These are phyloP conservation scores for Solanum bulbocastanum DNA, from an alignment of 257 asterid species.

Conservation along the genomic window DNA sequence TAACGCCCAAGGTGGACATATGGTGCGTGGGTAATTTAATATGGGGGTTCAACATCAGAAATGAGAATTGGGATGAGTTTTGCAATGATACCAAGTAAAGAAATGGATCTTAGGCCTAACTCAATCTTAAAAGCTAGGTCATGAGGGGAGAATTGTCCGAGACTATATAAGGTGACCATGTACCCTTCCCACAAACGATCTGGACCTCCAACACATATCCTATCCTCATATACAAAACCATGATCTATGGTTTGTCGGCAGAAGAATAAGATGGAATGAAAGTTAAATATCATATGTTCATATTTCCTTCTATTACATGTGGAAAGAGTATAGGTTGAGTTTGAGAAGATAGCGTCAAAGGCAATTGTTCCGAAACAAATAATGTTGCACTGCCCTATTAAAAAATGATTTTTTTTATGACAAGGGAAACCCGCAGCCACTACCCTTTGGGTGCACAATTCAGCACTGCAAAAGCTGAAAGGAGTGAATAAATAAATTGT, in stretches of 20 bases:
- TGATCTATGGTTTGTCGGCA: neutral
- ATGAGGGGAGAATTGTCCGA: neutral
- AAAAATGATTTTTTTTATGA: neutral
- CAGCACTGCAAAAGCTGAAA: neutral
- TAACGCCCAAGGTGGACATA: neutral
- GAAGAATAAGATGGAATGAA: neutral
- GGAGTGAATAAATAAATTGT: neutral
- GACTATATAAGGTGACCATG: neutral
- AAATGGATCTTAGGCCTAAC: neutral
- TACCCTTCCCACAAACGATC: neutral
- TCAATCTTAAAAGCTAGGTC: neutral
- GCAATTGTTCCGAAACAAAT: neutral
- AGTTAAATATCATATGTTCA: neutral
- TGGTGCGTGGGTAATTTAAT: neutral
- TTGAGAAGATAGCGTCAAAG: neutral
- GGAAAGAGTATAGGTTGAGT: neutral
- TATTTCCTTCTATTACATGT: neutral
- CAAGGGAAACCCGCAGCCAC: neutral
- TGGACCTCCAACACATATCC: neutral
- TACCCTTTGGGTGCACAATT: neutral
- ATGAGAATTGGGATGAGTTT: neutral
- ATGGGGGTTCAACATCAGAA: neutral
- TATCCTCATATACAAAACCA: neutral
- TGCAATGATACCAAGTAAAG: neutral
- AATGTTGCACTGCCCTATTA: neutral